phyloP scores from a whole-genome alignment of 805 yeast species.

The Wickerhamomyces pijperi region DNA sequence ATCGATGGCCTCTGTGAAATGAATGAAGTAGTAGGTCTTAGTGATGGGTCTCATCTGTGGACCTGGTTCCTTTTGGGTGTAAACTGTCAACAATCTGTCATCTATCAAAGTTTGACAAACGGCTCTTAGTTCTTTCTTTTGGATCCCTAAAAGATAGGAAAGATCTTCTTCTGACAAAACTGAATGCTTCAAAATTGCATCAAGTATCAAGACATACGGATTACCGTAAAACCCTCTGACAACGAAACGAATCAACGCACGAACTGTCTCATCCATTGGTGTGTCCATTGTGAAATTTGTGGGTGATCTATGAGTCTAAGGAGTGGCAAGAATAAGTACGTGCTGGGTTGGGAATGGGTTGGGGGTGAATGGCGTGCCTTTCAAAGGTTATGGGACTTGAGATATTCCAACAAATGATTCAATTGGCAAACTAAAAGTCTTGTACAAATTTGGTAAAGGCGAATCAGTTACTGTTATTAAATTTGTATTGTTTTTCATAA shows the following conservation, averaged over 20 bases:
- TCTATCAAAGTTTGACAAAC: slow-evolving; percentile 73
- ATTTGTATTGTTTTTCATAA: too few relatives aligned
- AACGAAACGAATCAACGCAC: slow-evolving; percentile 56
- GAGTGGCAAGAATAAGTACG: too few relatives aligned
- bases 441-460: too few relatives aligned
- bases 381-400: too few relatives aligned
- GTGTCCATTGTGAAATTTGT: background rate
- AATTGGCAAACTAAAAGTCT: too few relatives aligned
- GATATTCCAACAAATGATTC: too few relatives aligned
- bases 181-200: slow-evolving; percentile 78
- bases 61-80: slow-evolving; percentile 60
- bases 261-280: slow-evolving; percentile 28
- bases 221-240: slow-evolving; percentile 80
- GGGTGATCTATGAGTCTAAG: too few relatives aligned
- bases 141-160: slow-evolving; percentile 68
- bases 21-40: slow-evolving; percentile 78
- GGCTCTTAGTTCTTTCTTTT: slow-evolving; percentile 77
- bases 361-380: too few relatives aligned
- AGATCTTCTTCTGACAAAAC: slow-evolving; percentile 91
- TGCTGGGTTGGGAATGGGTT: too few relatives aligned
- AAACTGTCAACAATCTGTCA: slow-evolving; percentile 66
- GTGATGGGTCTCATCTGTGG: slow-evolving; percentile 55
- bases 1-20: slow-evolving; percentile 88
- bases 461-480: too few relatives aligned
- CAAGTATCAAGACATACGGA: slow-evolving; percentile 74